These are phyloP conservation scores for Penicillium paneum DNA, from an alignment of 2,329 filamentous ascomycete species.

Conservation along the genomic window DNA sequence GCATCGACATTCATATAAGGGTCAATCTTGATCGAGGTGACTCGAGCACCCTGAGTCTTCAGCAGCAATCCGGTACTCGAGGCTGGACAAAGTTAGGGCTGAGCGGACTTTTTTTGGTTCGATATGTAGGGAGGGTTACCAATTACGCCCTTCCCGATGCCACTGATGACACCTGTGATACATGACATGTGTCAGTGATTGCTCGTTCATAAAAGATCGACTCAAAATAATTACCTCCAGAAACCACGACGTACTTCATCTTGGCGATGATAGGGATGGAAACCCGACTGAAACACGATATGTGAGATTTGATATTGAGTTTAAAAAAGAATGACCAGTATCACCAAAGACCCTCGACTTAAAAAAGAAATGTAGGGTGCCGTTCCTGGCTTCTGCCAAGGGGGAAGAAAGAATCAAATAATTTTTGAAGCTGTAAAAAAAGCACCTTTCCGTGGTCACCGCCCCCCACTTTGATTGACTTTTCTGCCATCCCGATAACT, in stretches of 20 bases:
- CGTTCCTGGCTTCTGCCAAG: conserved; percentile 18
- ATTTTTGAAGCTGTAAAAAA: conserved; percentile 8
- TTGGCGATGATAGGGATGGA: conserved; percentile 30
- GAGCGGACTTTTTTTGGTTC: not conserved
- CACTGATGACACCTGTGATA: conserved; percentile 44
- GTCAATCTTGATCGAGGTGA: conserved; percentile 45
- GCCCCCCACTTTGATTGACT: conserved; percentile 15
- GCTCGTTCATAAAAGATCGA: not conserved
- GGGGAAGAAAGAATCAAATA: conserved; percentile 14
- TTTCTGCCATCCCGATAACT: conserved; percentile 10
- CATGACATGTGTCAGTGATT: conserved; percentile 2
- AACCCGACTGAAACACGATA: not conserved
- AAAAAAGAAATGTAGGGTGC: conserved; percentile 19
- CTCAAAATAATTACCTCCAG: conserved; percentile 56
- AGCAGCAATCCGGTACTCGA: conserved; percentile 35
- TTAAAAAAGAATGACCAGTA: not conserved
- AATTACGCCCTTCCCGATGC: conserved; percentile 62
- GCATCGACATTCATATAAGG: conserved; percentile 74
- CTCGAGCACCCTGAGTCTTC: conserved; percentile 28
- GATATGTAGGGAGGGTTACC: conserved; percentile 26
- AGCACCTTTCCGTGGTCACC: conserved; percentile 6
- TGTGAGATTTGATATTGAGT: conserved; percentile 1
- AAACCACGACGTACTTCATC: conserved; percentile 80
- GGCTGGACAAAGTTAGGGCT: conserved; percentile 34
- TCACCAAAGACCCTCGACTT: conserved; percentile 1